These are phyloP conservation scores for Lentithecium fluviatile DNA, from an alignment of 495 filamentous ascomycete species.

Conservation along the genomic window DNA sequence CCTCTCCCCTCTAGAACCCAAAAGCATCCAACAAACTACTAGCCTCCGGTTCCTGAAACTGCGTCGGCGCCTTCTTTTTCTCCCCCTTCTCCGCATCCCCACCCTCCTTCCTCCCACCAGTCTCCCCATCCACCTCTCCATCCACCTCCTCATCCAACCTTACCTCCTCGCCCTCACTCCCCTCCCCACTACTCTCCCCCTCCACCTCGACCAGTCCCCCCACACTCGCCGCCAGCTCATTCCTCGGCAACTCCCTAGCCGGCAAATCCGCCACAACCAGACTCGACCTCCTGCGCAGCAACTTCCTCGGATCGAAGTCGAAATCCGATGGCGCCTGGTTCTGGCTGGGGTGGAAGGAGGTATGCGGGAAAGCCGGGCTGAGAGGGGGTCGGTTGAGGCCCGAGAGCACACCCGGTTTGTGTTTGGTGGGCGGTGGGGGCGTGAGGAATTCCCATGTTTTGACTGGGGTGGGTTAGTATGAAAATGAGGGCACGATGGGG, in stretches of 20 bases:
- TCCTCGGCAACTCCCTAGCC: slow-evolving; percentile 22
- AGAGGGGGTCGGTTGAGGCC: slow-evolving; percentile 46
- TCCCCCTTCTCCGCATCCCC: slow-evolving; percentile 38
- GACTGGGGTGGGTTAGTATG: slow-evolving; percentile 12
- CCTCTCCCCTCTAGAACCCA: slow-evolving; percentile 37
- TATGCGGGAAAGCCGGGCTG: slow-evolving; percentile 24
- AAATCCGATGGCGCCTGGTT: slow-evolving; percentile 37
- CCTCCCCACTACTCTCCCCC: slow-evolving; percentile 19
- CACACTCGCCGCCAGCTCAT: background rate
- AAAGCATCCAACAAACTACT: slow-evolving; percentile 56
- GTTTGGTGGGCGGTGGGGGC: slow-evolving; percentile 42
- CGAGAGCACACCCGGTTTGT: background rate
- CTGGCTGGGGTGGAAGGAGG: slow-evolving; percentile 16
- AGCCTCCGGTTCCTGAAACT: slow-evolving; percentile 87
- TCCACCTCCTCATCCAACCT: slow-evolving; percentile 26
- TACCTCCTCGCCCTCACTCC: slow-evolving; percentile 26
- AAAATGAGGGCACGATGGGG: background rate
- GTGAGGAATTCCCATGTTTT: slow-evolving; percentile 48
- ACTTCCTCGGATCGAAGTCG: slow-evolving; percentile 58
- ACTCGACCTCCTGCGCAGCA: slow-evolving; percentile 70
- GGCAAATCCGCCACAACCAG: slow-evolving; percentile 81
- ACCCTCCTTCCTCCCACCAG: slow-evolving; percentile 20
- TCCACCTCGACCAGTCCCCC: slow-evolving; percentile 33
- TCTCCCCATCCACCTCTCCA: slow-evolving; percentile 27
- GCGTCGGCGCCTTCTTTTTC: slow-evolving; percentile 66